phyloP scores from a whole-genome alignment of 1,284 basidiomycete genomes.

The Fomitiporia mediterranea region DNA sequence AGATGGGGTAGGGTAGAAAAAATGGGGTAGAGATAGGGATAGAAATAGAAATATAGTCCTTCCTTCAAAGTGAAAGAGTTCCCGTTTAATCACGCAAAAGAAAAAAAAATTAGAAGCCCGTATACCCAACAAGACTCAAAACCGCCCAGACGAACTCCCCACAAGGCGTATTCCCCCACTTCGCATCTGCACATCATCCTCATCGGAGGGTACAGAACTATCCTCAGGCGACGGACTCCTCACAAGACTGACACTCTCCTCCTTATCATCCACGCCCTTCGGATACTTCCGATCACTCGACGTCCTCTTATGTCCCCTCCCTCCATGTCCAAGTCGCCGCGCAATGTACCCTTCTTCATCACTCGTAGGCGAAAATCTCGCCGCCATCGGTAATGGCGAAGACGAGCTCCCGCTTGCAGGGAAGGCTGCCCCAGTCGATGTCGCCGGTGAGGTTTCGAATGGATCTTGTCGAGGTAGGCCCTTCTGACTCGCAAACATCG shows the following conservation, averaged over 20 bases:
- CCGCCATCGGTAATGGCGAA: slow-evolving; percentile 11
- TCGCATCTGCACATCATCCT: slow-evolving; percentile 2
- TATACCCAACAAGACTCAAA: slow-evolving; percentile 5
- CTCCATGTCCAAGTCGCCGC: not conserved
- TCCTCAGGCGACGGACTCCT: slow-evolving; percentile 23
- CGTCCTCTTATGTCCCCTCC: slow-evolving; percentile 21
- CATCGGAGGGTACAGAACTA: slow-evolving; percentile 6
- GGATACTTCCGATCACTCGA: slow-evolving; percentile 33
- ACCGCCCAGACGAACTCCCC: slow-evolving; percentile 15
- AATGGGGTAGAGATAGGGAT: no score
- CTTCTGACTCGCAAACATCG: slow-evolving; percentile 24
- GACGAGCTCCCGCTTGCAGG: not conserved
- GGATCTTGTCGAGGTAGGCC: slow-evolving; percentile 26
- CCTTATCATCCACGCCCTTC: slow-evolving; percentile 32
- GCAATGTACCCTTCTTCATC: slow-evolving; percentile 19
- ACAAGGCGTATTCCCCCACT: slow-evolving; percentile 21
- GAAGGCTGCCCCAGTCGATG: slow-evolving; percentile 29
- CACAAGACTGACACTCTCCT: slow-evolving; percentile 38
- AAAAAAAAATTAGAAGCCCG: no score
- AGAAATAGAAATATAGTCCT: no score
- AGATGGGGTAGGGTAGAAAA: no score
- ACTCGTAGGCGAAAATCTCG: slow-evolving; percentile 21
- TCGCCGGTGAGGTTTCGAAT: slow-evolving; percentile 31
- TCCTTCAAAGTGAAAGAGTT: no score
- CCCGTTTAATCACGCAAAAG: no score